Percentiles rank a stretch among this genome's conserved stretches.
These are phyloP conservation scores for Plasmodium relictum DNA, from an alignment of 169 alveolate genomes.

Conservation along the genomic window DNA sequence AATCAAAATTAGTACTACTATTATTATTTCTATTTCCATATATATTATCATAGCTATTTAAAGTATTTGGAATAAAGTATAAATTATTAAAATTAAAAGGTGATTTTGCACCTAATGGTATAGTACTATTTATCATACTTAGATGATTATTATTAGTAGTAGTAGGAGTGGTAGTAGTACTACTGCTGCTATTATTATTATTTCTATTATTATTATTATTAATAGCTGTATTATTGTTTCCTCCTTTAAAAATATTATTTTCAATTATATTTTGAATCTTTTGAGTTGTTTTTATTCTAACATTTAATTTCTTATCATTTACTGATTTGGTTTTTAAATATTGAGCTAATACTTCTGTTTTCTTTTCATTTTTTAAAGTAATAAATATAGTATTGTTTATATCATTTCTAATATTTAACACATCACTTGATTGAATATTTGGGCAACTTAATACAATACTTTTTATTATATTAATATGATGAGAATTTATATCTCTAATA, in stretches of 20 bases:
- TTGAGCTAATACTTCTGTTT: constrained; percentile 67
- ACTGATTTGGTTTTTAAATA: constrained; percentile 69
- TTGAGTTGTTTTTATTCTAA: constrained; percentile 66
- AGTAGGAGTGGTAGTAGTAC: not conserved
- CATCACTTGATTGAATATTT: constrained; percentile 45
- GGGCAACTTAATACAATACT: constrained; percentile 44
- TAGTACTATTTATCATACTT: not conserved
- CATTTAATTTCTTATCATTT: constrained; percentile 63
- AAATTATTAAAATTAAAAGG: constrained; percentile 44
- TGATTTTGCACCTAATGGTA: constrained; percentile 17
- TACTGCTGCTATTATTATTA: not conserved
- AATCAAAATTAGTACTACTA: constrained; percentile 14
- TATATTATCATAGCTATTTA: constrained; percentile 56
- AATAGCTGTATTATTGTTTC: constrained; percentile 10
- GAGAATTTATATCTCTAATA: constrained; percentile 65
- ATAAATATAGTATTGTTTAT: constrained; percentile 74
- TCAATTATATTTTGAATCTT: constrained; percentile 68
- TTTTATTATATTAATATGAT: constrained; percentile 46
- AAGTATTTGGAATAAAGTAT: constrained; percentile 45
- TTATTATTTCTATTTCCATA: constrained; percentile 26
- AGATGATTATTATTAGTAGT: not conserved
- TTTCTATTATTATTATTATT: not conserved
- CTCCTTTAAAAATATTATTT: constrained; percentile 53
- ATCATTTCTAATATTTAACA: constrained; percentile 52
- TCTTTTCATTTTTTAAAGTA: constrained; percentile 69